Percentiles rank a stretch among this genome's conserved stretches.
Evolutionary conservation across 202 grass and related monocot species (phyloP).

Genomic region (Brachypodium distachyon): DNA sequence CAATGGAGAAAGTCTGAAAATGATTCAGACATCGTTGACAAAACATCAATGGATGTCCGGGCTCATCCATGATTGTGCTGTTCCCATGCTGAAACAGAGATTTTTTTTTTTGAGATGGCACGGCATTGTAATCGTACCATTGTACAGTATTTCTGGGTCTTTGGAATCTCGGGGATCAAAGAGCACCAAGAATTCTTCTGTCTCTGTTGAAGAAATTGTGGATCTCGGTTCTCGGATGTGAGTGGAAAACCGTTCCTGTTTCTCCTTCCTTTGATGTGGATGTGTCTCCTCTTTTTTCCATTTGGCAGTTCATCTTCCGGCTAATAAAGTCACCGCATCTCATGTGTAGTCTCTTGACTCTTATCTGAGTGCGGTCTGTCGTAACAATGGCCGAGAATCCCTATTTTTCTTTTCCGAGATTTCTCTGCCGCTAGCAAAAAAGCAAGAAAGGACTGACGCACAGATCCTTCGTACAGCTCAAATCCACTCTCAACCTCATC

Average conservation of each 20-base stretch:
- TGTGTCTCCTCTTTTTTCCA: not conserved
- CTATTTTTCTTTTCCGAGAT: not conserved
- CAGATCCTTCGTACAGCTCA: not conserved
- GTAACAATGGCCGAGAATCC: no score
- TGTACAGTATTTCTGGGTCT: rapidly evolving
- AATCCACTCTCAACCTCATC: not conserved
- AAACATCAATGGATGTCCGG: not conserved
- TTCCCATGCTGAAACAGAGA: no score
- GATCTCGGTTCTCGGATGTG: no score
- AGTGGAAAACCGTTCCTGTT: not conserved
- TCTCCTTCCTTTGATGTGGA: slow-evolving; percentile 1
- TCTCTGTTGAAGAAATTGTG: not conserved
- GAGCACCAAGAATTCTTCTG: not conserved
- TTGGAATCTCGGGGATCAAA: no score
- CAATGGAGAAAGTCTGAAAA: no score
- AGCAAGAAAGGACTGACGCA: not conserved
- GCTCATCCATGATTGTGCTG: no score
- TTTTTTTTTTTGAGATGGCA: not conserved
- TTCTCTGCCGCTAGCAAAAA: not conserved
- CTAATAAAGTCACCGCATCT: not conserved
- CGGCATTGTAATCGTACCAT: not conserved
- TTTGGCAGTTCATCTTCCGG: not conserved
- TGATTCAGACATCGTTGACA: not conserved
- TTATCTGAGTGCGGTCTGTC: not conserved
- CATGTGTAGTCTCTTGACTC: not conserved